Evolutionary conservation across 768 basidiomycete species (phyloP).

Genomic region (Phanerochaete carnosa): DNA sequence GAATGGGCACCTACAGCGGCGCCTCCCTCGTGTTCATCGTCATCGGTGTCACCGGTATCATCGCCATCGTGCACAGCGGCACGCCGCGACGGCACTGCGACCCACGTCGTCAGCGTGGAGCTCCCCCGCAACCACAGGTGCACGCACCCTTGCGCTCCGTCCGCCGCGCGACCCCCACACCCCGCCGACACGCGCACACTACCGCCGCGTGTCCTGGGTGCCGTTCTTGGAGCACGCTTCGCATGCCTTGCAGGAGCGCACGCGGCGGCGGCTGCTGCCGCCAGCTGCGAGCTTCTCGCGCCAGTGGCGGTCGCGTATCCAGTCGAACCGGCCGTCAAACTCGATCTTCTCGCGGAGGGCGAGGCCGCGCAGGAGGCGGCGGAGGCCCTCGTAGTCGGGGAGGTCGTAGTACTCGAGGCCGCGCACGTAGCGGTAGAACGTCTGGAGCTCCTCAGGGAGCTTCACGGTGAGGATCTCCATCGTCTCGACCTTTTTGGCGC

Average conservation of each 20-base stretch:
- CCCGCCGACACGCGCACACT: not conserved
- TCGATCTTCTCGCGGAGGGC: conserved; percentile 25
- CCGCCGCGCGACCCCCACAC: not conserved
- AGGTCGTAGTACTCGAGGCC: conserved; percentile 84
- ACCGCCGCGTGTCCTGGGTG: not conserved
- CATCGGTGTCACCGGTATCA: not conserved
- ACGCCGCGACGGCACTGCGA: not conserved
- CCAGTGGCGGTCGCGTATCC: conserved; percentile 20
- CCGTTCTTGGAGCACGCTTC: conserved; percentile 19
- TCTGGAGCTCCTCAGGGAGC: conserved; percentile 78
- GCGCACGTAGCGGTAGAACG: conserved; percentile 75
- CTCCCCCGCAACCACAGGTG: not conserved
- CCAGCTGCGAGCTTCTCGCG: conserved; percentile 2
- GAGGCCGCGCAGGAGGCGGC: conserved; percentile 62
- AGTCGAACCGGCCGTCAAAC: conserved; percentile 29
- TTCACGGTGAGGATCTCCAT: conserved; percentile 69
- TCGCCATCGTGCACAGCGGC: not conserved
- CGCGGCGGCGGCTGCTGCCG: conserved; percentile 11
- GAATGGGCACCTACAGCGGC: not conserved
- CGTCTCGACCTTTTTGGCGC: conserved; percentile 65
- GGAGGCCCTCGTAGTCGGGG: conserved; percentile 83
- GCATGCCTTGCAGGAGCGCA: conserved; percentile 21
- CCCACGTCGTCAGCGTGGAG: not conserved
- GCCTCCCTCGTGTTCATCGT: not conserved
- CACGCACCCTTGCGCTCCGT: not conserved